Conservation (phyloP, 2,329 filamentous ascomycete species). For the Cladosporium sp. region DNA sequence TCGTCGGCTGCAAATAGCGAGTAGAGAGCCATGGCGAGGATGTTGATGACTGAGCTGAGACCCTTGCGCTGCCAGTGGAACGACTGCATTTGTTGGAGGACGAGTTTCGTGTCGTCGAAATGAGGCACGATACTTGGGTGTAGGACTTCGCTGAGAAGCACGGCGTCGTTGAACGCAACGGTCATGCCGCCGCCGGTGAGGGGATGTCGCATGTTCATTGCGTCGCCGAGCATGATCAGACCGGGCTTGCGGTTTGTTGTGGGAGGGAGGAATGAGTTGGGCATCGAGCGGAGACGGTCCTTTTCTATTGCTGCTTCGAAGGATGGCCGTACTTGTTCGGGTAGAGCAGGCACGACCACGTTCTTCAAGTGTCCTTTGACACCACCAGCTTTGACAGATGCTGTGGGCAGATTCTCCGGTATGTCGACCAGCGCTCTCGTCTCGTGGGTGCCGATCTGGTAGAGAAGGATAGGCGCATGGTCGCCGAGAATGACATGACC, state of each 20-base stretch:
- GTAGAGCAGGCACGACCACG: constrained; percentile 73
- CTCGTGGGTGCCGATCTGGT: constrained; percentile 95
- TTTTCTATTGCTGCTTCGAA: constrained; percentile 72
- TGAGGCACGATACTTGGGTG: constrained; percentile 63
- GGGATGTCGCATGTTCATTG: constrained; percentile 99
- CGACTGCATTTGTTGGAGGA: constrained; percentile 63
- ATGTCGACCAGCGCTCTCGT: constrained; percentile 88
- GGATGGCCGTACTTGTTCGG: constrained; percentile 64
- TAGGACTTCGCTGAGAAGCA: constrained; percentile 71
- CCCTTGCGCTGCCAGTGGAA: constrained; percentile 89
- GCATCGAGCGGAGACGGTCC: constrained; percentile 83
- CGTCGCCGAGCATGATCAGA: constrained; percentile 82
- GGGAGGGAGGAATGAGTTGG: constrained; percentile 88
- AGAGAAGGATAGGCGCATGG: constrained; percentile 76
- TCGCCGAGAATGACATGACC: constrained; percentile 86
- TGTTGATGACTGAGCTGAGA: constrained; percentile 86
- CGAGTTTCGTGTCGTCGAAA: constrained; percentile 62
- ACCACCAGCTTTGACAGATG: constrained; percentile 70
- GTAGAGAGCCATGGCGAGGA: constrained; percentile 94
- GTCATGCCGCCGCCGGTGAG: constrained; percentile 98
- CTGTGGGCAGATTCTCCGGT: constrained; percentile 70
- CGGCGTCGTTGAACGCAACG: constrained; percentile 88
- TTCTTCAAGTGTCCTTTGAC: constrained; percentile 81
- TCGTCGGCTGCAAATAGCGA: constrained; percentile 84
- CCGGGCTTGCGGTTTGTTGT: constrained; percentile 67